Percentiles rank a stretch among this genome's conserved stretches.
Evolutionary conservation across 805 yeast genomes (phyloP).

Genomic region (Myxozyma neglecta): DNA sequence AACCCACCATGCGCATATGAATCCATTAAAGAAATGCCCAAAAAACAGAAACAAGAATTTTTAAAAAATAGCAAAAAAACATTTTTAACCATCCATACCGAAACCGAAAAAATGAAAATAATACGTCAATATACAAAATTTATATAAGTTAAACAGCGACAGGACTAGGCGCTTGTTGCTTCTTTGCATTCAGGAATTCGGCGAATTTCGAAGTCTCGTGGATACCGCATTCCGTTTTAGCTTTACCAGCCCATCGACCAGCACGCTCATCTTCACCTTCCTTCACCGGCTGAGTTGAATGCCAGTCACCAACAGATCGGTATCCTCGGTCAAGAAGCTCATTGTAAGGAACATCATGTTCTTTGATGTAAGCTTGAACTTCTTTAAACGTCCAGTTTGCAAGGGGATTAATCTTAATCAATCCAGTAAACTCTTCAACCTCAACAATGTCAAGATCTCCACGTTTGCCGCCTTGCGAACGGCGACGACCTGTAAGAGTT

Average conservation of each 20-base stretch:
- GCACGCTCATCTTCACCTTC: conserved; percentile 95
- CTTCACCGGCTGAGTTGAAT: conserved; percentile 82
- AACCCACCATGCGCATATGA: too few relatives aligned
- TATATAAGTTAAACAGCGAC: background rate
- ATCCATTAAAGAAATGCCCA: too few relatives aligned
- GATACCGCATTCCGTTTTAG: conserved; percentile 94
- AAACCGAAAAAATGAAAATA: too few relatives aligned
- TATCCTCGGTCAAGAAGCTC: conserved; percentile 81
- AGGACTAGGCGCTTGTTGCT: background rate
- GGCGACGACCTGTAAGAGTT: conserved; percentile 87
- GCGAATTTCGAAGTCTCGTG: conserved; percentile 79
- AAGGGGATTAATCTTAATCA: conserved; percentile 85
- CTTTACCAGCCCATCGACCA: conserved; percentile 95
- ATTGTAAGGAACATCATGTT: conserved; percentile 78
- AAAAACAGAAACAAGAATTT: too few relatives aligned
- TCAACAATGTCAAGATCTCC: conserved; percentile 72
- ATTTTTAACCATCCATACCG: too few relatives aligned
- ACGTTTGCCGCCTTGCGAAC: conserved; percentile 86
- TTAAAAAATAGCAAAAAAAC: too few relatives aligned
- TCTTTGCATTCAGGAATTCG: conserved; percentile 46
- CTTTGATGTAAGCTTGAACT: conserved; percentile 68
- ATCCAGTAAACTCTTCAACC: conserved; percentile 64
- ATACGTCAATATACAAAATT: background rate
- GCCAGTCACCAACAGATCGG: conserved; percentile 93
- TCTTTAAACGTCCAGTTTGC: conserved; percentile 76